Evolutionary conservation across 345 rosid species (phyloP).

Genomic region (Eucalyptus tenuipes): DNA sequence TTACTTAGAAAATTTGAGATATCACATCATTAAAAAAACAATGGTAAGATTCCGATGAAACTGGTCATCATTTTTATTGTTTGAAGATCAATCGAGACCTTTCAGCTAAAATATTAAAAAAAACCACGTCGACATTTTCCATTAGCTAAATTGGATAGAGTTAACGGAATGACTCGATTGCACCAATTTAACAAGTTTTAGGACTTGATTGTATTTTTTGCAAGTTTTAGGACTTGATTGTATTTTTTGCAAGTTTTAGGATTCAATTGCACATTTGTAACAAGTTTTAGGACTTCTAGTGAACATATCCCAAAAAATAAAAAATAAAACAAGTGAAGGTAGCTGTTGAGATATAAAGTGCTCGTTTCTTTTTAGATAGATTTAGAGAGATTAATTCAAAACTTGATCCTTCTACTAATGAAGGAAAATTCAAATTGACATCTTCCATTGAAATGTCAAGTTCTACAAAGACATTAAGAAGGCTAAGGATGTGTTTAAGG

Average conservation of each 20-base stretch:
- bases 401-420: not conserved
- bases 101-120: not conserved
- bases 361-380: no score
- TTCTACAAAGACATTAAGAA: not conserved
- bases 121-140: no score
- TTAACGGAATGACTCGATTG: no score
- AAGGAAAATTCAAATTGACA: not conserved
- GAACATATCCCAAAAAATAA: no score
- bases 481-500: not conserved
- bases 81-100: not conserved
- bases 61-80: not conserved
- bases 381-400: not conserved
- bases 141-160: no score
- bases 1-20: not conserved
- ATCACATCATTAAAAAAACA: not conserved
- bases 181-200: no score
- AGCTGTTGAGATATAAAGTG: no score
- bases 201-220: accelerated
- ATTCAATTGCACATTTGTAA: no score
- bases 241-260: no score
- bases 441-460: not conserved
- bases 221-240: accelerated
- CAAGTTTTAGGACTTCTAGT: no score
- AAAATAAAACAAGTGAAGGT: no score
- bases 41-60: not conserved